phyloP scores from a whole-genome alignment of 1,284 basidiomycete genomes.

The Microbotryum saponariae region DNA sequence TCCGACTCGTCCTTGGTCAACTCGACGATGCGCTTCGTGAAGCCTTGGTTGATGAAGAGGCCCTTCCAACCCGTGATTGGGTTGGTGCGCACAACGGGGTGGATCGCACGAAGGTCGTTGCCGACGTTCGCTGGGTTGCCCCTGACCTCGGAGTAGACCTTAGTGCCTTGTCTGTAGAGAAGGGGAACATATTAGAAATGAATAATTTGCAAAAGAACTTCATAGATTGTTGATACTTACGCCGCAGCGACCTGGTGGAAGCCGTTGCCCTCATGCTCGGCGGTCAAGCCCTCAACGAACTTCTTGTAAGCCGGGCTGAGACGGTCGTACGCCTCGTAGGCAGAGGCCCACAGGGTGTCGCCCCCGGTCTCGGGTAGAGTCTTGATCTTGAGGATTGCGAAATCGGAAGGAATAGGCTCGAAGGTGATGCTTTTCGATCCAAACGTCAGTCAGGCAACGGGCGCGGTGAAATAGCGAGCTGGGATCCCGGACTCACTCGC shows the following conservation, averaged over 20 bases:
- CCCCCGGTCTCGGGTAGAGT: slow-evolving; percentile 13
- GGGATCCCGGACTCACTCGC: neutral
- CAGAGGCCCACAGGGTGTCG: slow-evolving; percentile 30
- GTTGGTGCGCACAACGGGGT: slow-evolving; percentile 41
- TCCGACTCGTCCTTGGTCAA: slow-evolving; percentile 55
- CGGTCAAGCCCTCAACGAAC: slow-evolving; percentile 27
- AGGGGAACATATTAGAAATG: neutral
- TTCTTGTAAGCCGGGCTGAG: slow-evolving; percentile 26
- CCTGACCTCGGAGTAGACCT: neutral
- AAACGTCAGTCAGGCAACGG: neutral
- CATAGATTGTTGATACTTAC: neutral
- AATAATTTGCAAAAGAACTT: neutral
- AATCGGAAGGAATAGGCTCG: slow-evolving; percentile 34
- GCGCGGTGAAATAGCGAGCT: neutral
- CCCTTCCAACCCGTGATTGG: slow-evolving; percentile 60
- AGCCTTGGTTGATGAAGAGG: slow-evolving; percentile 57
- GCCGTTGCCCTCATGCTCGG: neutral
- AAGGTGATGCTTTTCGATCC: slow-evolving; percentile 29
- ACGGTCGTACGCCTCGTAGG: slow-evolving; percentile 35
- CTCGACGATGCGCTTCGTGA: slow-evolving; percentile 57
- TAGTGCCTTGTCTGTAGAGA: neutral
- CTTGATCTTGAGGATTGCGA: slow-evolving; percentile 24
- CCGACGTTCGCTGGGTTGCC: slow-evolving; percentile 27
- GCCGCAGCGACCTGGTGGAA: slow-evolving; percentile 11
- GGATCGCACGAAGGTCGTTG: slow-evolving; percentile 25